A percentile compares a stretch with the other conserved stretches of the same genome.
Conservation (phyloP, 2,329 filamentous ascomycete genomes). For the Grosmannia serpens region DNA sequence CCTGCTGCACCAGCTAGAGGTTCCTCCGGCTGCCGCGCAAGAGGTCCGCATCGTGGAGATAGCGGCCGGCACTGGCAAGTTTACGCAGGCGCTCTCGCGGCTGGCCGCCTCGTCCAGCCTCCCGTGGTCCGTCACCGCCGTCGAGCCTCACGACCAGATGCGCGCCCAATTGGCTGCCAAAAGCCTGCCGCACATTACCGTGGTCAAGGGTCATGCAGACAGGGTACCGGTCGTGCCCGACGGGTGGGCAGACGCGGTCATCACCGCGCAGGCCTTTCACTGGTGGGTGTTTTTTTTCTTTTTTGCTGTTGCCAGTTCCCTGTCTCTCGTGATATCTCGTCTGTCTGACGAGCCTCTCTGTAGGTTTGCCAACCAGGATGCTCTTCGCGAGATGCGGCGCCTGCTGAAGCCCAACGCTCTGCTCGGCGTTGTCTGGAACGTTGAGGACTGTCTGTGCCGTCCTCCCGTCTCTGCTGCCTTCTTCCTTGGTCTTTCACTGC, state of each 20-base stretch:
- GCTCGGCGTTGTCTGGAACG: constrained; percentile 62
- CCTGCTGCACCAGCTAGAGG: constrained; percentile 43
- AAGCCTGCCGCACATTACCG: constrained; percentile 39
- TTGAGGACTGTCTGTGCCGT: constrained; percentile 50
- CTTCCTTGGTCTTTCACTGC: not conserved
- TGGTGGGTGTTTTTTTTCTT: constrained; percentile 31
- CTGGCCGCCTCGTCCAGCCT: constrained; percentile 35
- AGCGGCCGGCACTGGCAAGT: constrained; percentile 23
- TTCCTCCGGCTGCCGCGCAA: constrained; percentile 34
- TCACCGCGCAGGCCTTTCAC: constrained; percentile 54
- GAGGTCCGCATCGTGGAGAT: constrained; percentile 20
- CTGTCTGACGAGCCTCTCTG: not conserved
- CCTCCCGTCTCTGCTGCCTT: not conserved
- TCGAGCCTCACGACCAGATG: constrained; percentile 56
- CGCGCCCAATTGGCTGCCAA: constrained; percentile 48
- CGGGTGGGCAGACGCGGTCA: constrained; percentile 51
- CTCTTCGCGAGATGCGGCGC: constrained; percentile 54
- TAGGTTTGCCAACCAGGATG: constrained; percentile 56
- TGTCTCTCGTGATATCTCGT: too few species aligned
- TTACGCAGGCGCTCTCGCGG: constrained; percentile 33
- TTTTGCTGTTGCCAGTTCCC: not conserved
- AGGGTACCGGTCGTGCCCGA: constrained; percentile 41
- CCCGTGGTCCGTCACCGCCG: constrained; percentile 37
- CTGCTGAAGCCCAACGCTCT: constrained; percentile 48
- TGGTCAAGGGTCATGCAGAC: constrained; percentile 46